Evolutionary conservation across 345 rosid species (phyloP), one percentile per base, ranked within the genome.

Genomic region (Trapa bicornis): DNA sequence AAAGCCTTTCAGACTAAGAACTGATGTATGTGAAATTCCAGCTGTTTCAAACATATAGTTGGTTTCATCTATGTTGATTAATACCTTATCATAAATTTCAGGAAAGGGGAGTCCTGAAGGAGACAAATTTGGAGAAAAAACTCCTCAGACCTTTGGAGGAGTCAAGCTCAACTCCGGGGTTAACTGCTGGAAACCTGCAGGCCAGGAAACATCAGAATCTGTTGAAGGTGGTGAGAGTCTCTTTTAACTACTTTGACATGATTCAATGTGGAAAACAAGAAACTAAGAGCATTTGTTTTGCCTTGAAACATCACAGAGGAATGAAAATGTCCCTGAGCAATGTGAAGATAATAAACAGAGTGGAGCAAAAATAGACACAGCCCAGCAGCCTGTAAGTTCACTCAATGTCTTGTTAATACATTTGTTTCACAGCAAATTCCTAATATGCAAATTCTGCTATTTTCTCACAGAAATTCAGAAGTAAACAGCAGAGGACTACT

Each of bases 1-100:
- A 62, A 94, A 86, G 82, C 99, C 99, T 50, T 94, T 94, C 74
- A 78, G 99, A 71, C 87, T 94, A 54, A 85, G 97, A 80, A 91
- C 96, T 16, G 89, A 94, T 84, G 99, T 94, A 85, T 62, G 87
- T 67, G 37, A 74, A 70, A 36, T 71, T 67, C 61, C 45, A n/a
- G n/a, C 13, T 3, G 39, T 41, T 41, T 5, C 33, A n/a, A 6
- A n/a, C 38, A 58, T 41, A 41, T 41, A 3, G 43, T 22, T n/a
- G 8, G 12, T n/a, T 60, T 66, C 16, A 43, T 45, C 57, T 15
- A 5, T 37, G 37, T 77, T 67, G 72, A 63, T 62, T 61, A 32
- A 70, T 22, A 22, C 61, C 60, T 16, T 70, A 64, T 4, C 65
- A 64, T 6, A 64, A 53, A 64, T 73, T 36, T 6, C n/a, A 94